phyloP scores from a whole-genome alignment of 768 basidiomycete species.

The Boletus tomentosulus region DNA sequence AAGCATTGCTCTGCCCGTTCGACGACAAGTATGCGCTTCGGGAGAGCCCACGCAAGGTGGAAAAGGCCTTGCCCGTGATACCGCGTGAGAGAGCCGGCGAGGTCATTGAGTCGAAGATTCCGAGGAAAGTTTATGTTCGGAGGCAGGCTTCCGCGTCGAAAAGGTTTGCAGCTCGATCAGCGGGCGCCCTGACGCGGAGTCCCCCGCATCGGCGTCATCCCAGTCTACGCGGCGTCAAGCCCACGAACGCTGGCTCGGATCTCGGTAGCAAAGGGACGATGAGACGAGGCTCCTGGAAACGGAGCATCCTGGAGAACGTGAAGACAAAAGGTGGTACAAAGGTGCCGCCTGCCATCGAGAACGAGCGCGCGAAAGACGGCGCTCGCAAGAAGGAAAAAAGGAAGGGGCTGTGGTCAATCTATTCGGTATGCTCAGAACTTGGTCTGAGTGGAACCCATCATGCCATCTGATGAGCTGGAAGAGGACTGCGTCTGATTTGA shows the following conservation, averaged over 20 bases:
- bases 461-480: not conserved
- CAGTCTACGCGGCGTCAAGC: slow-evolving; percentile 16
- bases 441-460: slow-evolving; percentile 11
- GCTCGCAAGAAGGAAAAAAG: slow-evolving; percentile 18
- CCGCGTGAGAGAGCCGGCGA: slow-evolving; percentile 2
- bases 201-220: slow-evolving; percentile 13
- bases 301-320: slow-evolving; percentile 15
- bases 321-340: slow-evolving; percentile 11
- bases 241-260: not conserved
- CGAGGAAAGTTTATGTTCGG: slow-evolving; percentile 14
- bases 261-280: slow-evolving; percentile 17
- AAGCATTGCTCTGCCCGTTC: slow-evolving; percentile 21
- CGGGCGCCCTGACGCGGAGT: slow-evolving; percentile 2
- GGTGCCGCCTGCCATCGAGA: slow-evolving; percentile 13
- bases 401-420: slow-evolving; percentile 27
- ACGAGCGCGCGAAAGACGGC: slow-evolving; percentile 1
- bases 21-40: slow-evolving; percentile 20
- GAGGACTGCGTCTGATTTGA: not conserved
- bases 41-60: slow-evolving; percentile 3
- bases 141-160: slow-evolving; percentile 16
- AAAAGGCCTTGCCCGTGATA: slow-evolving; percentile 15
- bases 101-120: slow-evolving; percentile 17
- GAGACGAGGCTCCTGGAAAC: slow-evolving; percentile 28
- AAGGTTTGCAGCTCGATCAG: not conserved
- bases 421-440: slow-evolving; percentile 27